Evolutionary conservation across 2,329 filamentous ascomycete species (phyloP).

Genomic region (Myriosclerotinia scirpicola): DNA sequence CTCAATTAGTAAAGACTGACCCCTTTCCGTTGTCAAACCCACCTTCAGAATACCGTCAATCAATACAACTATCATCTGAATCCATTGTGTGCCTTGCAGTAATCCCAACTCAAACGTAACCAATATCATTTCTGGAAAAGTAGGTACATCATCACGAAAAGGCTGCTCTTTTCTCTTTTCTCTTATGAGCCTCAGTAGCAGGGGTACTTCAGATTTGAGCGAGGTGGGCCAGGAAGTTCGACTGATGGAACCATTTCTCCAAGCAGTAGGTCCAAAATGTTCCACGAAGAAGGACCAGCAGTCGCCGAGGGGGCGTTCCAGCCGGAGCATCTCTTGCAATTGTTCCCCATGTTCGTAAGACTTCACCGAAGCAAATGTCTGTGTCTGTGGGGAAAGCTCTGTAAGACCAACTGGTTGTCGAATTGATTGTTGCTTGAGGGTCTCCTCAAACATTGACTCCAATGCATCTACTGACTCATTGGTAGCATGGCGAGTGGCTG

Average conservation of each 20-base stretch:
- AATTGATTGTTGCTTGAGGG: conserved; percentile 26
- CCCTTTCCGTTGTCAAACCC: conserved; percentile 20
- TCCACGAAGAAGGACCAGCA: conserved; percentile 40
- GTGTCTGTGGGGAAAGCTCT: conserved; percentile 16
- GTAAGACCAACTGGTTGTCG: conserved; percentile 6
- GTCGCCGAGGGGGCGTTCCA: conserved; percentile 28
- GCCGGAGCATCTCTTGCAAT: conserved; percentile 36
- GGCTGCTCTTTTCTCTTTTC: conserved; percentile 31
- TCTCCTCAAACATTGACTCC: conserved; percentile 40
- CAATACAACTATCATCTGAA: conserved; percentile 33
- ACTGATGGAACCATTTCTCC: conserved; percentile 25
- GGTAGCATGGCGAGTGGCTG: neutral
- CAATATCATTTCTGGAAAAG: conserved; percentile 35
- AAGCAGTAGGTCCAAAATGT: conserved; percentile 38
- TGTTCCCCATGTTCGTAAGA: conserved; percentile 36
- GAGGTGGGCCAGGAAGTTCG: conserved; percentile 28
- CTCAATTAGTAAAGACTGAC: conserved; percentile 30
- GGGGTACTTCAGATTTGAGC: conserved; percentile 27
- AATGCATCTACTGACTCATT: conserved; percentile 34
- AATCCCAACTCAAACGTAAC: conserved; percentile 34
- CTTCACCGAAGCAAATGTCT: conserved; percentile 27
- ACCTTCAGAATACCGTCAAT: conserved; percentile 28
- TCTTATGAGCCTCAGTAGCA: conserved; percentile 32
- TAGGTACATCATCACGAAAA: conserved; percentile 33
- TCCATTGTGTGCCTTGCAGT: conserved; percentile 35